Percentiles rank a stretch among this genome's conserved stretches.
Evolutionary conservation across 495 filamentous ascomycete species (phyloP).

Genomic region (Friedmanniomyces simplex): DNA sequence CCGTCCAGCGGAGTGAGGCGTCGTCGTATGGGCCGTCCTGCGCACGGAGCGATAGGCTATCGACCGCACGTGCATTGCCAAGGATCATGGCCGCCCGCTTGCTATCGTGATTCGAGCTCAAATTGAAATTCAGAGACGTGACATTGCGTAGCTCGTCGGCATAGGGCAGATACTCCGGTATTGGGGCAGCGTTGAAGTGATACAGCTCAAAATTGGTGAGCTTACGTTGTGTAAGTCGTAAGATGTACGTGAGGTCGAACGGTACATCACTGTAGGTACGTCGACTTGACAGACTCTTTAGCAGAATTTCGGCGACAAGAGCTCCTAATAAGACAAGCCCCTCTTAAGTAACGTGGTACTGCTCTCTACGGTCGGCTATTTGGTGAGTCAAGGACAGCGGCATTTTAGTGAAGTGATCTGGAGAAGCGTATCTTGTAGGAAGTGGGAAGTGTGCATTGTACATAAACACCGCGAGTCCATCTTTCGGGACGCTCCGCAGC

Average conservation of each 20-base stretch:
- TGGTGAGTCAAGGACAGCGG: too few species aligned
- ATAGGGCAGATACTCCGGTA: background rate
- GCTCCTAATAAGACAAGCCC: too few species aligned
- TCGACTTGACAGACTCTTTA: background rate
- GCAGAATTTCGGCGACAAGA: too few species aligned
- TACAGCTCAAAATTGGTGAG: background rate
- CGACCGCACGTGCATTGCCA: background rate
- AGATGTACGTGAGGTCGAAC: background rate
- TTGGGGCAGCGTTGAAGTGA: background rate
- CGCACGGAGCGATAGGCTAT: background rate
- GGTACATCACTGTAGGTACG: background rate
- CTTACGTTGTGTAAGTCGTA: background rate
- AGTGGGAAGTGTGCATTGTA: too few species aligned
- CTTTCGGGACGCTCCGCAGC: too few species aligned
- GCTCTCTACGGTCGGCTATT: too few species aligned
- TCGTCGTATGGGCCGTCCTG: too few species aligned
- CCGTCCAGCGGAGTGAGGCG: too few species aligned
- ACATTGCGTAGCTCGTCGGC: background rate
- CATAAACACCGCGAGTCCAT: too few species aligned
- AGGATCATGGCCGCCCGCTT: background rate
- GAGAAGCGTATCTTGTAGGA: too few species aligned
- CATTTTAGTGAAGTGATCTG: too few species aligned
- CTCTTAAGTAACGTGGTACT: too few species aligned
- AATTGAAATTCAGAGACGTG: background rate
- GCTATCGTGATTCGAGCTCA: background rate